These are phyloP conservation scores for Pseudoscleropodium purum DNA, from an alignment of 225 moss, liverwort and hornwort species.

Conservation along the genomic window DNA sequence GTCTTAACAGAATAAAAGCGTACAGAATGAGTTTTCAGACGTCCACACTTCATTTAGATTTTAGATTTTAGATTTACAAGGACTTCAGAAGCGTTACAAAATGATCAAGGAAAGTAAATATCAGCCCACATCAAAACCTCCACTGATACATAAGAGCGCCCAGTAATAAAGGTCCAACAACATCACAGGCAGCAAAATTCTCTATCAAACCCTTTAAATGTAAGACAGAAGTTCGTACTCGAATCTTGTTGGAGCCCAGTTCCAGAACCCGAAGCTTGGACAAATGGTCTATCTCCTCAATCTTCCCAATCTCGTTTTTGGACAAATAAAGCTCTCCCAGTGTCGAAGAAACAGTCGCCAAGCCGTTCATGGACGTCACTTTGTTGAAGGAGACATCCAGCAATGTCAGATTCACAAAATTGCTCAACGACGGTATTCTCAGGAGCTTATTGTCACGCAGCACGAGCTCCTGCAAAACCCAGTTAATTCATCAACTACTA, in stretches of 20 bases:
- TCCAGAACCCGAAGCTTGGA: slow-evolving; percentile 64
- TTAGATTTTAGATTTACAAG: neutral
- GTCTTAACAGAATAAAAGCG: neutral
- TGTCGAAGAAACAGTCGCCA: slow-evolving; percentile 33
- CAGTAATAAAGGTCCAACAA: neutral
- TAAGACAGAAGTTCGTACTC: slow-evolving; percentile 16
- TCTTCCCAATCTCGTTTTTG: slow-evolving; percentile 63
- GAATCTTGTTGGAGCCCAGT: slow-evolving; percentile 83
- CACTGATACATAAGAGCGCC: neutral
- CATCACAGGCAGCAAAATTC: neutral
- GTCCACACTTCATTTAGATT: neutral
- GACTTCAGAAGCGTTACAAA: neutral
- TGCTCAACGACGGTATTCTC: slow-evolving; percentile 44
- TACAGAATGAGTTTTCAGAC: neutral
- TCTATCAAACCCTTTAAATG: neutral
- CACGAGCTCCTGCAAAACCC: slow-evolving; percentile 55
- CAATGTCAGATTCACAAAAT: slow-evolving; percentile 39
- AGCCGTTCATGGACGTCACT: slow-evolving; percentile 57
- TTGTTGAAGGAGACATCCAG: slow-evolving; percentile 89
- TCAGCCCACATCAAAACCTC: neutral
- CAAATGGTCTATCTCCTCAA: slow-evolving; percentile 78
- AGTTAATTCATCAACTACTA: neutral
- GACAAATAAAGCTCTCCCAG: slow-evolving; percentile 65
- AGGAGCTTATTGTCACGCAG: slow-evolving; percentile 84
- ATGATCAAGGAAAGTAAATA: neutral